A percentile compares a stretch with the other conserved stretches of the same genome.
Conservation (phyloP, 768 basidiomycete genomes). For the Scleroderma citrinum region DNA sequence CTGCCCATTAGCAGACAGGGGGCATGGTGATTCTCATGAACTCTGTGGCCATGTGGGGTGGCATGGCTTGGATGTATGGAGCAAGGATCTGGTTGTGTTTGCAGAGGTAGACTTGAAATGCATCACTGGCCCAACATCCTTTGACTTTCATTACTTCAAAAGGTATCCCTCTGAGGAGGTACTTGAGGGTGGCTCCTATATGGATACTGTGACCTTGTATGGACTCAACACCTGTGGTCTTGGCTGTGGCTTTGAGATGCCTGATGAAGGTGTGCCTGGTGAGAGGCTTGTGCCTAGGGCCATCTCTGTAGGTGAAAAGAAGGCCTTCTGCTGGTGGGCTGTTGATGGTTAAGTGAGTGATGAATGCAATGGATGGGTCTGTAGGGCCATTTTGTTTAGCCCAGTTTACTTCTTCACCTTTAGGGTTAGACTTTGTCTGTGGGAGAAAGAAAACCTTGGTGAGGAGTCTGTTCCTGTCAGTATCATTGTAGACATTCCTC, state of each 20-base stretch:
- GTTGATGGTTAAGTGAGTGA: conserved; percentile 28
- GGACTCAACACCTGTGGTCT: conserved; percentile 4
- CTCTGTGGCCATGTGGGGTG: too few species aligned
- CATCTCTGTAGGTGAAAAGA: not conserved
- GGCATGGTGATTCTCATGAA: too few species aligned
- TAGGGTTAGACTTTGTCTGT: conserved; percentile 5
- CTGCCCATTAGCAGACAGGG: too few species aligned
- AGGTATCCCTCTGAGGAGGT: conserved; percentile 30
- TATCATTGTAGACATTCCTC: conserved; percentile 7
- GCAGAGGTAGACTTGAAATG: not conserved
- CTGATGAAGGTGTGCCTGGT: conserved; percentile 19
- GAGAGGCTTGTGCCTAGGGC: conserved; percentile 12
- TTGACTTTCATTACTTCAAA: conserved; percentile 34
- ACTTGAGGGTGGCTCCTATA: conserved; percentile 31
- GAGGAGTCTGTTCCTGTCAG: conserved; percentile 20
- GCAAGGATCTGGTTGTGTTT: conserved; percentile 8
- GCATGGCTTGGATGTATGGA: not conserved
- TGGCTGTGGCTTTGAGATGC: conserved; percentile 16
- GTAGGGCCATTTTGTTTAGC: conserved; percentile 21
- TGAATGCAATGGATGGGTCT: conserved; percentile 20
- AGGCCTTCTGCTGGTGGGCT: too few species aligned
- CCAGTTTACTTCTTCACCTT: conserved; percentile 32
- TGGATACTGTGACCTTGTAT: conserved; percentile 23
- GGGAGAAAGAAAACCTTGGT: conserved; percentile 10
- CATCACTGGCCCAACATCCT: conserved; percentile 25